A percentile compares a stretch with the other conserved stretches of the same genome.
Evolutionary conservation across 1,284 basidiomycete genomes (phyloP).

Genomic region (Hypsizygus ulmarius): DNA sequence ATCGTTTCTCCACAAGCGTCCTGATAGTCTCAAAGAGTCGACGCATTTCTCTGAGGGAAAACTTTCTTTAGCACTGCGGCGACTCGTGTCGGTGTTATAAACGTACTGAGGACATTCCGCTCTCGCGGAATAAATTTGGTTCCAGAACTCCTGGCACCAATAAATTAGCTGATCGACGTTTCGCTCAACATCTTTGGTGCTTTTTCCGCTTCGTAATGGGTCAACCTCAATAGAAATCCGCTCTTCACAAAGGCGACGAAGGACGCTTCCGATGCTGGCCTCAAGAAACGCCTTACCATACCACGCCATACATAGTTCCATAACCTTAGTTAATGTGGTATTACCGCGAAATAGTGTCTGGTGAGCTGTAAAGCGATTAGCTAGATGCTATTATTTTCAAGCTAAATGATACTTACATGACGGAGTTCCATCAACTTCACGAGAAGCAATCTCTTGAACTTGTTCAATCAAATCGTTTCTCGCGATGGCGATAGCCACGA

Average conservation of each 20-base stretch:
- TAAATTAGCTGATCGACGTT: constrained; percentile 68
- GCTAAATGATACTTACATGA: constrained; percentile 46
- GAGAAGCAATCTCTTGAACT: constrained; percentile 61
- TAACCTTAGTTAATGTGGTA: constrained; percentile 75
- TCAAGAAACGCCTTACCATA: constrained; percentile 77
- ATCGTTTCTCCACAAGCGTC: constrained; percentile 64
- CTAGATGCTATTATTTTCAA: neutral
- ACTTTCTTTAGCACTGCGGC: too few species aligned
- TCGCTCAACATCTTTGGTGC: constrained; percentile 58
- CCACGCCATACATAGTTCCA: constrained; percentile 74
- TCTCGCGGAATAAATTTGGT: constrained; percentile 70
- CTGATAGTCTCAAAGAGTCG: constrained; percentile 70
- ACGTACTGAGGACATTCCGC: constrained; percentile 73
- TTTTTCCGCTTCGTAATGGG: constrained; percentile 58
- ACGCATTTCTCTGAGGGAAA: constrained; percentile 64
- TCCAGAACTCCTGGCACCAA: constrained; percentile 80
- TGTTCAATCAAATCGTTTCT: constrained; percentile 61
- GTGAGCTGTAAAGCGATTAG: constrained; percentile 41
- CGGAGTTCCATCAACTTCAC: constrained; percentile 63
- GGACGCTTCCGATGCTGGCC: constrained; percentile 64
- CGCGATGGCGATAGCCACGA: constrained; percentile 69
- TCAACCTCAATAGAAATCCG: constrained; percentile 78
- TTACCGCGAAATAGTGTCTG: constrained; percentile 78
- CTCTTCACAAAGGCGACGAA: constrained; percentile 68
- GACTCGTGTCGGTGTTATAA: constrained; percentile 12